Conservation (phyloP, 176 grass and related monocot genomes). For the Avena atlantica region DNA sequence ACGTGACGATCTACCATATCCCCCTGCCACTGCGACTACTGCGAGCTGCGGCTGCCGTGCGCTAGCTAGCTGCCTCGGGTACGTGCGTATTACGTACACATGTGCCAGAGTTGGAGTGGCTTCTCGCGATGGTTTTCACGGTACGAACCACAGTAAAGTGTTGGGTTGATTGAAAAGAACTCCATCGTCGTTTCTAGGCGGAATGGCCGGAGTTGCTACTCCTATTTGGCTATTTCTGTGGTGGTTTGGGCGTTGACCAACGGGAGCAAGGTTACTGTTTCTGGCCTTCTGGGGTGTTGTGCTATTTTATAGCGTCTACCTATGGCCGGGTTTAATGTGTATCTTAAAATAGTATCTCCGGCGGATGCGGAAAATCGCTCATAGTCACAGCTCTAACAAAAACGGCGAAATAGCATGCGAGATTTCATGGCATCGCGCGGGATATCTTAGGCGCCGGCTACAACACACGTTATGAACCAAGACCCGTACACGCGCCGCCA, state of each 20-base stretch:
- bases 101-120: background rate
- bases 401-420: too few relatives aligned
- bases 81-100: background rate
- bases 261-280: background rate
- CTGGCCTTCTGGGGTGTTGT: too few relatives aligned
- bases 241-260: slow-evolving; percentile 10
- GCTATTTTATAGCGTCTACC: too few relatives aligned
- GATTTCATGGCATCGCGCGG: too few relatives aligned
- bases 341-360: too few relatives aligned
- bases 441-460: too few relatives aligned
- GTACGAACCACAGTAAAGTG: slow-evolving; percentile 14
- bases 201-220: background rate
- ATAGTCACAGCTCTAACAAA: too few relatives aligned
- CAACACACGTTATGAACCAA: too few relatives aligned
- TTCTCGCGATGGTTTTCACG: background rate
- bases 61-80: too few relatives aligned
- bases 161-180: background rate
- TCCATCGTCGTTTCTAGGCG: background rate
- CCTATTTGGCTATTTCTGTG: background rate
- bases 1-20: background rate
- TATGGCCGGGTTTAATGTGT: too few relatives aligned
- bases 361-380: too few relatives aligned
- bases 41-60: background rate
- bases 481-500: too few relatives aligned
- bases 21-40: background rate